A percentile compares a stretch with the other conserved stretches of the same genome.
Evolutionary conservation across 2,329 filamentous ascomycete genomes (phyloP).

Genomic region (Penicillium sp.): DNA sequence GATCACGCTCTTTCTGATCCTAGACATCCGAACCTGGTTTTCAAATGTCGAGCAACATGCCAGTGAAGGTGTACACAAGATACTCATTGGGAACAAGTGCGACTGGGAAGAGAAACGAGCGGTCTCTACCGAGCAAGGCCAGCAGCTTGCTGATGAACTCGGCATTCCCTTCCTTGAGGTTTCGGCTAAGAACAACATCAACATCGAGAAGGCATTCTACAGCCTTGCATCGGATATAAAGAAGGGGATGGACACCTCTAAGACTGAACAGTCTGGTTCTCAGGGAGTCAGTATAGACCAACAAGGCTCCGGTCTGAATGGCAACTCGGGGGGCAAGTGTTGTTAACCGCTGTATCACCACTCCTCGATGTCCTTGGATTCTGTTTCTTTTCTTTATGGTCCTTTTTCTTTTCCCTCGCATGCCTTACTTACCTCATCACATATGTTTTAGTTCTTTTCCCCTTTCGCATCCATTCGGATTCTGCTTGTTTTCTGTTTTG

Average conservation of each 20-base stretch:
- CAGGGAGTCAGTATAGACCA: constrained; percentile 67
- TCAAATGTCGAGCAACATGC: constrained; percentile 98
- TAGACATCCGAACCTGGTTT: constrained; percentile 99
- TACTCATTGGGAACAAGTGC: constrained; percentile 99
- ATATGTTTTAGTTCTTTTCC: constrained; percentile 5
- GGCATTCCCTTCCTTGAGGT: constrained; percentile 98
- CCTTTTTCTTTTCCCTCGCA: constrained; percentile 1
- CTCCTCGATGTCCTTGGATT: background rate
- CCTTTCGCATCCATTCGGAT: constrained; percentile 8
- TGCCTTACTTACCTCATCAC: constrained; percentile 10
- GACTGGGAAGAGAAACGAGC: constrained; percentile 99
- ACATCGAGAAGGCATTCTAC: constrained; percentile 98
- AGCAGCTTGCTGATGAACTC: constrained; percentile 89
- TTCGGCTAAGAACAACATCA: constrained; percentile 98
- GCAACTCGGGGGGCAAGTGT: constrained; percentile 65
- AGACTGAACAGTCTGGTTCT: constrained; percentile 62
- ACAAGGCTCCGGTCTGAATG: constrained; percentile 50
- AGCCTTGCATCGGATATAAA: constrained; percentile 94
- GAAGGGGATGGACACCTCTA: constrained; percentile 91
- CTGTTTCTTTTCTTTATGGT: no score
- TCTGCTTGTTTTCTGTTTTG: constrained; percentile 12
- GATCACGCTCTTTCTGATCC: background rate
- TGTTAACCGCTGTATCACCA: constrained; percentile 54
- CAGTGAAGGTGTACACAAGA: constrained; percentile 98
- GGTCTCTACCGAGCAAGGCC: constrained; percentile 87